Conservation (phyloP, 1,139 yeast species). For the Geotrichum candidum region DNA sequence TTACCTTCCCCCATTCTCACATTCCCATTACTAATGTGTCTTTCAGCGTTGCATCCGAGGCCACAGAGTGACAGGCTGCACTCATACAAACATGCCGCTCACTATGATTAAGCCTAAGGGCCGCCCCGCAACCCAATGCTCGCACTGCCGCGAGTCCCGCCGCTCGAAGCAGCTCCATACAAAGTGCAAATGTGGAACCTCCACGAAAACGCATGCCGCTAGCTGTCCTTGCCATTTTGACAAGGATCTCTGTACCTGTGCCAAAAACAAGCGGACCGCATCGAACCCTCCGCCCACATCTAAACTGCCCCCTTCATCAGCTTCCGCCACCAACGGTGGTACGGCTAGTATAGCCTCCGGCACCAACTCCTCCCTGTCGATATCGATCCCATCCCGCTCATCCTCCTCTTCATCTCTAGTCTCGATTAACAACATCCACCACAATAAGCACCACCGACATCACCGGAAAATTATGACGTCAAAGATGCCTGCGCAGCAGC, state of each 20-base stretch:
- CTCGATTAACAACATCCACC: constrained; percentile 1
- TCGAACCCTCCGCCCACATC: constrained; percentile 6
- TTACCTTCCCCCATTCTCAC: neutral
- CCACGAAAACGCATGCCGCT: constrained; percentile 41
- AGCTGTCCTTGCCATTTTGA: constrained; percentile 53
- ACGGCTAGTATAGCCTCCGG: neutral
- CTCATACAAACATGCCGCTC: constrained; percentile 83
- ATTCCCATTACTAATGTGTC: neutral
- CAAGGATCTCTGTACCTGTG: constrained; percentile 53
- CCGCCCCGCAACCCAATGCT: constrained; percentile 87
- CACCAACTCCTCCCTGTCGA: neutral
- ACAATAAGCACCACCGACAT: constrained; percentile 1
- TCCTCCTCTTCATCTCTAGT: constrained; percentile 6
- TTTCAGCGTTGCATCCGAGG: constrained; percentile 76
- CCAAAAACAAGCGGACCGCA: constrained; percentile 31
- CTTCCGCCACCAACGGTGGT: neutral
- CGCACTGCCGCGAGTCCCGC: constrained; percentile 77
- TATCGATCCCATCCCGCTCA: constrained; percentile 1
- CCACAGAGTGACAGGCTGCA: constrained; percentile 88
- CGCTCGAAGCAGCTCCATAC: constrained; percentile 65
- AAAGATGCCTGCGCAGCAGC: neutral
- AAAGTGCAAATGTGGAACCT: constrained; percentile 63
- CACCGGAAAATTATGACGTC: neutral
- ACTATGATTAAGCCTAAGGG: constrained; percentile 95
- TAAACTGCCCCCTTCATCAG: neutral